Evolutionary conservation across 768 basidiomycete genomes (phyloP), one percentile per base, ranked within the genome.

Genomic region (Boletus subcaerulescens): DNA sequence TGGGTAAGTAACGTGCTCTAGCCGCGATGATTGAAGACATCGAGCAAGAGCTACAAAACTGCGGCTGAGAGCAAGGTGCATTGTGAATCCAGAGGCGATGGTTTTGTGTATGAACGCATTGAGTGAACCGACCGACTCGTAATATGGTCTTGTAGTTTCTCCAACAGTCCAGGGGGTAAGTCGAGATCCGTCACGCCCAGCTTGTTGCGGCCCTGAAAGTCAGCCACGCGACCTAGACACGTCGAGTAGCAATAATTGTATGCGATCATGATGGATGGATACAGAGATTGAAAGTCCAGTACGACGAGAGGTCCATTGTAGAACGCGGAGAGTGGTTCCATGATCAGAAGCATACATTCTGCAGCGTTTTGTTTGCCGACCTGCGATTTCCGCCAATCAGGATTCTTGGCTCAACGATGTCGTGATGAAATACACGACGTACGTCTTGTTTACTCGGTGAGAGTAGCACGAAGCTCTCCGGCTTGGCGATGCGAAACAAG

Each of bases 181-280:
- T 87, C 76, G 17, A 91, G 76, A 57, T 93, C 82, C 40, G 82
- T 75, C 43, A 95, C 89, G 3, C 97, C 97, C 50, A 98, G 82
- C 70, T 96, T 96, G 68, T 89, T 86, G 26, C 80, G 80, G 10
- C 89, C 94, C 67, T 93, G 86, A 72, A 95, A 96, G n/a, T 85
- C 78, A n/a, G 78, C 77, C 38, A 92, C 77, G 13, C 95, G 84
- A 11, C 97, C 97, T 31, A 99, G 78, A 69, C 95, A 98, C 3
- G 97, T 99, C 26, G 95, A 98, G 68, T 93, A 95, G 65, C 91
- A 93, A 69, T 93, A 93, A 69, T 98, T 98, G 74, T 99, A 95
- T 7, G 94, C 96, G 61, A 98, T 96, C 96, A 98, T 98, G 56
- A 98, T 77, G 0, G 94, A 97, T 0, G 97, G 97, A 68, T 99